A percentile compares a stretch with the other conserved stretches of the same genome.
Evolutionary conservation across 768 basidiomycete species (phyloP).

Genomic region (Leccinum obscurum): DNA sequence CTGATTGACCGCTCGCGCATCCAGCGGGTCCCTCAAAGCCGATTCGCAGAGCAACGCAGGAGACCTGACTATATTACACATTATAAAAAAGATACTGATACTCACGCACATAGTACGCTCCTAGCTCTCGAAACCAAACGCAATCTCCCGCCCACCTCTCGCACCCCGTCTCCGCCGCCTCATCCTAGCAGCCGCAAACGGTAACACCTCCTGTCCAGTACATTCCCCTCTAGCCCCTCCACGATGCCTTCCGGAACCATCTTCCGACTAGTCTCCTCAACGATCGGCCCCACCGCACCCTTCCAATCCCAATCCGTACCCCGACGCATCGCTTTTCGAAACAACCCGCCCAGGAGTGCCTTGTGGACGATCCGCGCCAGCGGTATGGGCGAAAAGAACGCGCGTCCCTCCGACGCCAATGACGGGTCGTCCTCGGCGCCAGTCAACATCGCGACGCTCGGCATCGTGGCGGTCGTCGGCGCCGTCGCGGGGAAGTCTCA

Average conservation of each 20-base stretch:
- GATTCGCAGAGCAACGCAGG: background rate
- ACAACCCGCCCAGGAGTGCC: slow-evolving; percentile 21
- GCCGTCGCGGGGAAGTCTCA: background rate
- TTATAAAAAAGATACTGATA: too few species aligned
- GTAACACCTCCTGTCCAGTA: slow-evolving; percentile 4
- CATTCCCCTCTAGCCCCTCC: background rate
- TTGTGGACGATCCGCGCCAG: slow-evolving; percentile 25
- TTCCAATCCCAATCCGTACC: slow-evolving; percentile 28
- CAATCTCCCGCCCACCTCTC: slow-evolving; percentile 21
- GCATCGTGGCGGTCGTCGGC: slow-evolving; percentile 4
- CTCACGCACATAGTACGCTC: background rate
- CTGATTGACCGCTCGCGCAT: too few species aligned
- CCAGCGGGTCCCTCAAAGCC: background rate
- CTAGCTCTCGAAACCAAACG: slow-evolving; percentile 11
- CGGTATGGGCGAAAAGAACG: slow-evolving; percentile 22
- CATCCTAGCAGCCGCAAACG: slow-evolving; percentile 29
- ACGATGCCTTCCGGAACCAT: slow-evolving; percentile 19
- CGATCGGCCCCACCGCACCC: slow-evolving; percentile 10
- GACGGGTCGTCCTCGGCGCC: slow-evolving; percentile 5
- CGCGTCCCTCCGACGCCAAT: background rate
- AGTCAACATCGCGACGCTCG: slow-evolving; percentile 21
- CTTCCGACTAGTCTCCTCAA: slow-evolving; percentile 17
- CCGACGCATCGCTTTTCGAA: slow-evolving; percentile 21
- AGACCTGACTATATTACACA: background rate
- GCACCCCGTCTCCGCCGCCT: slow-evolving; percentile 20